phyloP scores from a whole-genome alignment of 805 yeast species.

The Yamadazyma olivae region DNA sequence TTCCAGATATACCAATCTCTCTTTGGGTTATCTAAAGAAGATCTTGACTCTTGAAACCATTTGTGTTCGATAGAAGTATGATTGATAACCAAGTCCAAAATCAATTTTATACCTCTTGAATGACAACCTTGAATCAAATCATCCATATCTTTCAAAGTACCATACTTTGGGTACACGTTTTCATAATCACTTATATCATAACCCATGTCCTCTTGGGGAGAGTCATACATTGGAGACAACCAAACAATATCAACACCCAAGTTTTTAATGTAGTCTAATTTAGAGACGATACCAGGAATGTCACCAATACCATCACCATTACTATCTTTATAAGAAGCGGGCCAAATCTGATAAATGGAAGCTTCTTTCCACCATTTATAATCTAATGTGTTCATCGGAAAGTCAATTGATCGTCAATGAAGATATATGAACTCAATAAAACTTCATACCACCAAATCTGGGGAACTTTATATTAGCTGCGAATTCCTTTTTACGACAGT shows the following conservation, averaged over 20 bases:
- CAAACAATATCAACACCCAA: slow-evolving; percentile 54
- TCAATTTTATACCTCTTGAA: slow-evolving; percentile 47
- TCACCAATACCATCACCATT: slow-evolving; percentile 62
- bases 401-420: too few species aligned
- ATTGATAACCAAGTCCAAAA: slow-evolving; percentile 57
- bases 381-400: too few species aligned
- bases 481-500: slow-evolving; percentile 1
- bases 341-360: slow-evolving; percentile 56
- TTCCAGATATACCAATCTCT: slow-evolving; percentile 65
- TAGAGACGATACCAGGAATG: slow-evolving; percentile 50
- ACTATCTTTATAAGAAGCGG: slow-evolving; percentile 58
- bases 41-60: slow-evolving; percentile 57
- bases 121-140: slow-evolving; percentile 45
- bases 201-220: slow-evolving; percentile 64
- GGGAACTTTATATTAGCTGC: too few species aligned
- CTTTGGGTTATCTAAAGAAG: slow-evolving; percentile 50
- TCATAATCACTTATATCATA: slow-evolving; percentile 57
- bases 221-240: slow-evolving; percentile 57
- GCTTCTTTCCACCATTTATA: slow-evolving; percentile 58
- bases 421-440: too few species aligned
- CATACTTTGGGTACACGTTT: slow-evolving; percentile 49
- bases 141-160: slow-evolving; percentile 53
- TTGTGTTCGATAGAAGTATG: slow-evolving; percentile 54
- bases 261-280: slow-evolving; percentile 48
- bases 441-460: too few species aligned